Evolutionary conservation across 2,329 filamentous ascomycete genomes (phyloP), one percentile per base, ranked within the genome.

Genomic region (Alternaria brassicae): DNA sequence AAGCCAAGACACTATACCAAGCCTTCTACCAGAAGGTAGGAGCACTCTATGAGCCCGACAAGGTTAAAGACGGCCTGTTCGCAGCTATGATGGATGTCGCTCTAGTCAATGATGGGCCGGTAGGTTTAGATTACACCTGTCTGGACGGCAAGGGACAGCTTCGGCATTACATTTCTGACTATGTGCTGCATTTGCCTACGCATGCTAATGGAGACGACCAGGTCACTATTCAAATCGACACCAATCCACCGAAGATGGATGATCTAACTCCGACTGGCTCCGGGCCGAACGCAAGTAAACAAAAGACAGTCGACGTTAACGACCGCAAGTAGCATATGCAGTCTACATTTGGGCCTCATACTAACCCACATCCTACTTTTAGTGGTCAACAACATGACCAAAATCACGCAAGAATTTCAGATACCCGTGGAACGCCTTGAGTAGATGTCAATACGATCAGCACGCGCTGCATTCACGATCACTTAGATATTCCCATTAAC

Each of bases 81-180:
- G 94, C 97, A 74, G 95, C 95, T 49, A 97, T 96, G 93, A 99
- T 99, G 95, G 90, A 98, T 73, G 94, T 99, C 58, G 90, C 91
- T 48, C 80, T 97, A 28, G 88, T 97, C 49, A 98, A 98, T 68
- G 94, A 98, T 72, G 87, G 87, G 72, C 87, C 87, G 81, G 87
- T 89, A 85, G 82, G 86, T 86, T 76, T 85, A 69, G 81, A 86
- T 75, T 86, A 83, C 78, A 78, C 78, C 77, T 86, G 82, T 79
- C 78, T 83, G 69, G 83, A 86, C 74, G 82, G 81, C 77, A 83
- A 81, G 83, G 84, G 86, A 85, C 73, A 79, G 70, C 70, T 74
- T 70, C 71, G 67, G 57, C 59, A 65, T 61, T 47, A 37, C 25
- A 45, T 47, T 42, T 45, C 50, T 21, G 52, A 40, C 17, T 28